Evolutionary conservation across 2,329 filamentous ascomycete genomes (phyloP).

Genomic region (Xylariaceae sp.): DNA sequence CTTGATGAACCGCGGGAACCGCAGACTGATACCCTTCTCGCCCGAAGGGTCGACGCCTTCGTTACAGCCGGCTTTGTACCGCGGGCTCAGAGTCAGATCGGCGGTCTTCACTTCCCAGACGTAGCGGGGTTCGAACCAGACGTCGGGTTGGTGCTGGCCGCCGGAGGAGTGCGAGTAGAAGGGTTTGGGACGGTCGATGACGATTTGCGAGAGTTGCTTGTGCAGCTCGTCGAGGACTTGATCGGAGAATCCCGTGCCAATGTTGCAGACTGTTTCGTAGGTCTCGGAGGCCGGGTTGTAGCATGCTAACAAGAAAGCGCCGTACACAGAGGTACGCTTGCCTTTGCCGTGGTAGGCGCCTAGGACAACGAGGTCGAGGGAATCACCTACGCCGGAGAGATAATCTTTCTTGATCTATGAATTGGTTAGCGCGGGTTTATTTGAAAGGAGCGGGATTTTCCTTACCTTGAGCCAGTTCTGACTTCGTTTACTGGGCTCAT

Average conservation of each 20-base stretch:
- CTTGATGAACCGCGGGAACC: constrained; percentile 92
- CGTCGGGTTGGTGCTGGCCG: constrained; percentile 89
- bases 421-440: constrained; percentile 21
- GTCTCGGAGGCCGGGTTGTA: constrained; percentile 75
- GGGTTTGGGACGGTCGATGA: constrained; percentile 87
- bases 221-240: constrained; percentile 87
- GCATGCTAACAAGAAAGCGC: constrained; percentile 90
- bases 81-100: constrained; percentile 84
- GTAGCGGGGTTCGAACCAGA: constrained; percentile 92
- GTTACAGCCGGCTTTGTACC: constrained; percentile 85
- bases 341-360: constrained; percentile 92
- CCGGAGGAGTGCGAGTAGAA: constrained; percentile 85
- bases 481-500: constrained; percentile 92
- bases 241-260: constrained; percentile 94
- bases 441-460: background rate
- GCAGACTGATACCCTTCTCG: constrained; percentile 75
- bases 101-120: constrained; percentile 99
- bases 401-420: constrained; percentile 93
- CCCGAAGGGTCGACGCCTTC: constrained; percentile 69
- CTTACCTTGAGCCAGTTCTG: constrained; percentile 94
- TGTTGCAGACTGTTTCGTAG: constrained; percentile 97
- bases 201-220: constrained; percentile 64
- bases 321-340: constrained; percentile 93
- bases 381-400: constrained; percentile 87
- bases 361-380: constrained; percentile 89